These are phyloP conservation scores for Vitis cinerea DNA, from an alignment of 164 flowering plant species.

Conservation along the genomic window DNA sequence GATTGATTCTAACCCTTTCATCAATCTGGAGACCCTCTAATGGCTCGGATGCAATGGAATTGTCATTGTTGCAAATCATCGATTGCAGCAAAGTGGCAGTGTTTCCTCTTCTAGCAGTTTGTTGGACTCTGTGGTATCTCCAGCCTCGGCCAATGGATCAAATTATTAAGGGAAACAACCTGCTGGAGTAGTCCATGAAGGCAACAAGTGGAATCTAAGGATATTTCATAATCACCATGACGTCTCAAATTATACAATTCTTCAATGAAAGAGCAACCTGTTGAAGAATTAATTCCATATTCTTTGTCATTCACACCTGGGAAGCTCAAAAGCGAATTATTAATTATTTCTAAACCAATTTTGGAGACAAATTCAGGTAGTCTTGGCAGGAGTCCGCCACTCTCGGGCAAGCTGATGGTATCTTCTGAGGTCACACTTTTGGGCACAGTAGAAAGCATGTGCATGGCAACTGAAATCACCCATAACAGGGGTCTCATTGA, in stretches of 20 bases:
- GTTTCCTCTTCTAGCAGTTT: too few species aligned
- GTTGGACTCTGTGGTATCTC: conserved; percentile 1
- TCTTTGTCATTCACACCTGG: conserved; percentile 14
- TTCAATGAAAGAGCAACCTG: conserved; percentile 41
- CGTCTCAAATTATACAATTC: conserved; percentile 50
- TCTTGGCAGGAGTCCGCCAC: conserved; percentile 40
- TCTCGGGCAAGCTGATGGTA: conserved; percentile 11
- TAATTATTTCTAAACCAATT: conserved; percentile 62
- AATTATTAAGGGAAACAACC: conserved; percentile 42
- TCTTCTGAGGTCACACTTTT: conserved; percentile 53
- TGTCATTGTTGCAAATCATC: too few species aligned
- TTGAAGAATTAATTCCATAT: conserved; percentile 13
- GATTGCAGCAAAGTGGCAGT: too few species aligned
- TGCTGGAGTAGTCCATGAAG: conserved; percentile 58
- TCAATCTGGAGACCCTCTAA: too few species aligned
- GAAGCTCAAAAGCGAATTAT: conserved; percentile 42
- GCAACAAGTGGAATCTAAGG: conserved; percentile 71
- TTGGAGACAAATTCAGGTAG: conserved; percentile 75
- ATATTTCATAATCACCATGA: conserved; percentile 38
- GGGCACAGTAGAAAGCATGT: conserved; percentile 61
- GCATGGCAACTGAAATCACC: conserved; percentile 69
- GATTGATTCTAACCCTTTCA: conserved; percentile 48
- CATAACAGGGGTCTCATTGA: conserved; percentile 53
- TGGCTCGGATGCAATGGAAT: too few species aligned
- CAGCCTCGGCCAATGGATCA: conserved; percentile 45